These are phyloP conservation scores for Pseudocercospora pini-densiflorae DNA, from an alignment of 2,329 filamentous ascomycete genomes.

Conservation along the genomic window DNA sequence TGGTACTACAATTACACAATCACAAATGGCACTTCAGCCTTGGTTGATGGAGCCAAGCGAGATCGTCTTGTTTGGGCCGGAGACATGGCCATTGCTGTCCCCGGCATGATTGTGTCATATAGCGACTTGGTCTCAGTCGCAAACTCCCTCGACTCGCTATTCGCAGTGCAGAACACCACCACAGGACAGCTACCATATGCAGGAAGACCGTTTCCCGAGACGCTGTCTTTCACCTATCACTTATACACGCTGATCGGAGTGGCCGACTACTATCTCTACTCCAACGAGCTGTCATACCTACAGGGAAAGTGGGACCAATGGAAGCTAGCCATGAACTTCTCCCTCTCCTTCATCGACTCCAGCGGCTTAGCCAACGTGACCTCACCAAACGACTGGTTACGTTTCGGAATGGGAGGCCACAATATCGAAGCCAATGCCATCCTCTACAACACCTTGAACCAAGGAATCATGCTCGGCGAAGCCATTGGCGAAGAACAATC, in stretches of 20 bases:
- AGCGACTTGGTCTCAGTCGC: conserved; percentile 47
- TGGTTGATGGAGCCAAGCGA: conserved; percentile 62
- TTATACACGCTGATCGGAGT: conserved; percentile 54
- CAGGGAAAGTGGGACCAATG: conserved; percentile 49
- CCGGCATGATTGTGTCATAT: conserved; percentile 53
- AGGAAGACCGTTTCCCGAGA: conserved; percentile 36
- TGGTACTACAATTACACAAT: conserved; percentile 51
- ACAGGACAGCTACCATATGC: conserved; percentile 37
- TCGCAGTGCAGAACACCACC: conserved; percentile 35
- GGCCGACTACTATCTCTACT: conserved; percentile 47
- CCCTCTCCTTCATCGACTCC: conserved; percentile 48
- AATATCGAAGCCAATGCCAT: conserved; percentile 55
- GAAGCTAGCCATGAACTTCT: conserved; percentile 50
- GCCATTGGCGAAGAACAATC: conserved; percentile 51
- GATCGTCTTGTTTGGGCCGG: conserved; percentile 66
- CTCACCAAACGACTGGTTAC: conserved; percentile 51
- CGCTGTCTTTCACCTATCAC: conserved; percentile 60
- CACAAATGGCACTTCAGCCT: conserved; percentile 42
- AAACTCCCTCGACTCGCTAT: conserved; percentile 38
- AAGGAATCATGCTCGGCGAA: conserved; percentile 56
- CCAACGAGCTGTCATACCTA: conserved; percentile 48
- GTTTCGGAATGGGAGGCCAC: conserved; percentile 57
- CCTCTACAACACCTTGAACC: conserved; percentile 57
- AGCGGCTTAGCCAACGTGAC: conserved; percentile 54
- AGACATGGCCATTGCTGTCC: conserved; percentile 61